Conservation (phyloP, 2,329 filamentous ascomycete species). For the Xylariomycetidae sp. region DNA sequence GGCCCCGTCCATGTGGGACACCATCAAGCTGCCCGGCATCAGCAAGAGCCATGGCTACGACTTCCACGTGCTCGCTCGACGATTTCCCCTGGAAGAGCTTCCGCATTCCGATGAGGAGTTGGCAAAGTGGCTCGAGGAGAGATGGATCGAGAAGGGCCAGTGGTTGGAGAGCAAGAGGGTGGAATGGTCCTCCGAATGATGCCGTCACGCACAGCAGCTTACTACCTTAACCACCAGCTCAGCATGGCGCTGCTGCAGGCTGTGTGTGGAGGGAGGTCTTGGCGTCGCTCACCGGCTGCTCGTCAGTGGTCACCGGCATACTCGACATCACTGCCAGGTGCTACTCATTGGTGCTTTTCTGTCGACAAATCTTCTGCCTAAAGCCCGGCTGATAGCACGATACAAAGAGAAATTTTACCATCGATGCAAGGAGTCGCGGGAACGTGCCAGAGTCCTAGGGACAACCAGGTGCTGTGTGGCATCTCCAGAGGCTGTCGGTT, state of each 20-base stretch:
- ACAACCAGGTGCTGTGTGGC: too few species aligned
- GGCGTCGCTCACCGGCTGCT: constrained; percentile 1
- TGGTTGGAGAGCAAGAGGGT: constrained; percentile 40
- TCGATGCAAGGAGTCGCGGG: too few species aligned
- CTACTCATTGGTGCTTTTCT: too few species aligned
- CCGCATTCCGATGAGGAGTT: constrained; percentile 41
- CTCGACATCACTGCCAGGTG: too few species aligned
- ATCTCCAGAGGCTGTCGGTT: too few species aligned
- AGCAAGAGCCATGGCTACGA: constrained; percentile 34
- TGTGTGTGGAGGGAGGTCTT: too few species aligned
- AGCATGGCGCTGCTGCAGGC: background rate
- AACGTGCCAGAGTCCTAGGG: too few species aligned
- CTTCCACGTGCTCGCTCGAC: constrained; percentile 44
- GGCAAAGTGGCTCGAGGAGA: constrained; percentile 45
- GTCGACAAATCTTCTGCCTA: constrained; percentile 10
- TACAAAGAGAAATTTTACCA: too few species aligned
- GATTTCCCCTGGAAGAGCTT: constrained; percentile 42
- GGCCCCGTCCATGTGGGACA: constrained; percentile 48
- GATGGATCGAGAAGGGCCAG: constrained; percentile 48
- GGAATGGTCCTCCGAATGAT: constrained; percentile 31
- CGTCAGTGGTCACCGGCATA: background rate
- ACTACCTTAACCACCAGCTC: background rate
- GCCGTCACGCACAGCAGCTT: constrained; percentile 3
- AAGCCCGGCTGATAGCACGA: constrained; percentile 3
- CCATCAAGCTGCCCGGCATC: constrained; percentile 35